Conservation (phyloP, 176 grass and related monocot genomes). For the Carex scoparia region DNA sequence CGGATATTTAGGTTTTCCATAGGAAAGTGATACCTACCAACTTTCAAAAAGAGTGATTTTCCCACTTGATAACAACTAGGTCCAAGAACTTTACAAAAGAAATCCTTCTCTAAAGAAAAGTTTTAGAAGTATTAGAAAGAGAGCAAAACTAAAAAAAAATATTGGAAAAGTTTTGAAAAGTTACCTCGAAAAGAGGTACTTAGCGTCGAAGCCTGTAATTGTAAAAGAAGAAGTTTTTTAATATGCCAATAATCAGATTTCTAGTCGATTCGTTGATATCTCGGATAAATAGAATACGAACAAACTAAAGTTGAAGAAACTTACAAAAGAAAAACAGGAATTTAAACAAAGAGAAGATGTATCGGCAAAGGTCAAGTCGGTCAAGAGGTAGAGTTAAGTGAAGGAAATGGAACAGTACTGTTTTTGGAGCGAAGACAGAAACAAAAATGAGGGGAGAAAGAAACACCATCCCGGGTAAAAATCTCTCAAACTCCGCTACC, state of each 20-base stretch:
- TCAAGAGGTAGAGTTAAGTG: neutral
- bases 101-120: neutral
- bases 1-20: constrained; percentile 3
- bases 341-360: neutral
- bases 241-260: neutral
- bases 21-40: too few species aligned
- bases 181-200: neutral
- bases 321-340: neutral
- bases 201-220: neutral
- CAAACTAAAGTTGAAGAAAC: neutral
- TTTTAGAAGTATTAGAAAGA: neutral
- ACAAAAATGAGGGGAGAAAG: neutral
- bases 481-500: neutral
- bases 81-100: neutral
- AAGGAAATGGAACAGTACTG: neutral
- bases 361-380: neutral
- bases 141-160: neutral
- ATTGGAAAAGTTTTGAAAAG: neutral
- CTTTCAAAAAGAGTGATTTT: constrained; percentile 9
- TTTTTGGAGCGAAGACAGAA: neutral
- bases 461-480: neutral
- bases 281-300: neutral
- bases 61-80: neutral
- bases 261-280: neutral
- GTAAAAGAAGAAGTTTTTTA: neutral